These are phyloP conservation scores for Ogataea trehalophila DNA, from an alignment of 805 yeast genomes.

Conservation along the genomic window DNA sequence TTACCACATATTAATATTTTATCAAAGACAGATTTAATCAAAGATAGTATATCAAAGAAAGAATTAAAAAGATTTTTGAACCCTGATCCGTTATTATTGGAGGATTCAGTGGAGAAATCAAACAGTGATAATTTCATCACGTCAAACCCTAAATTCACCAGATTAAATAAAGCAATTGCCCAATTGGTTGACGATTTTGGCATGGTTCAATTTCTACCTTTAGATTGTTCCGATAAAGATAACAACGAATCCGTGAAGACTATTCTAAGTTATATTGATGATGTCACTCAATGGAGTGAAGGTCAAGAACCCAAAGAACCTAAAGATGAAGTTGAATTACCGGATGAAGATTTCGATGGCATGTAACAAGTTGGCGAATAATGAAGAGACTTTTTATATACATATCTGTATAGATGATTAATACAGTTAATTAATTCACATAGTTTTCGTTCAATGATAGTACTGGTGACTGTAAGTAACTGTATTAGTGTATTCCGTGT, in stretches of 20 bases:
- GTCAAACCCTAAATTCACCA: constrained; percentile 54
- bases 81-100: constrained; percentile 82
- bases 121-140: constrained; percentile 25
- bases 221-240: constrained; percentile 59
- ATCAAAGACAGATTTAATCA: constrained; percentile 81
- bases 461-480: too few relatives aligned
- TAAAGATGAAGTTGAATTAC: constrained; percentile 64
- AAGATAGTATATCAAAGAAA: constrained; percentile 69
- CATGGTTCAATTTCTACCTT: constrained; percentile 94
- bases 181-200: constrained; percentile 94
- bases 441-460: too few relatives aligned
- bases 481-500: too few relatives aligned
- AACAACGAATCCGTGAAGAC: constrained; percentile 71
- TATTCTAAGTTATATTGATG: constrained; percentile 88
- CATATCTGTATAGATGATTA: too few relatives aligned
- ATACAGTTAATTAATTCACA: too few relatives aligned
- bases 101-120: constrained; percentile 31
- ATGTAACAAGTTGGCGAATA: background rate
- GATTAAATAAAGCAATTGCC: constrained; percentile 77
- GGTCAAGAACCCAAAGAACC: constrained; percentile 97
- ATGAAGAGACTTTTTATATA: background rate
- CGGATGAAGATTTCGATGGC: constrained; percentile 40
- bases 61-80: constrained; percentile 79
- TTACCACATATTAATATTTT: constrained; percentile 90
- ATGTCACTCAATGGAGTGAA: constrained; percentile 97